A percentile compares a stretch with the other conserved stretches of the same genome.
These are phyloP conservation scores for Cryphonectria radicalis DNA, from an alignment of 2,329 filamentous ascomycete species.

Conservation along the genomic window DNA sequence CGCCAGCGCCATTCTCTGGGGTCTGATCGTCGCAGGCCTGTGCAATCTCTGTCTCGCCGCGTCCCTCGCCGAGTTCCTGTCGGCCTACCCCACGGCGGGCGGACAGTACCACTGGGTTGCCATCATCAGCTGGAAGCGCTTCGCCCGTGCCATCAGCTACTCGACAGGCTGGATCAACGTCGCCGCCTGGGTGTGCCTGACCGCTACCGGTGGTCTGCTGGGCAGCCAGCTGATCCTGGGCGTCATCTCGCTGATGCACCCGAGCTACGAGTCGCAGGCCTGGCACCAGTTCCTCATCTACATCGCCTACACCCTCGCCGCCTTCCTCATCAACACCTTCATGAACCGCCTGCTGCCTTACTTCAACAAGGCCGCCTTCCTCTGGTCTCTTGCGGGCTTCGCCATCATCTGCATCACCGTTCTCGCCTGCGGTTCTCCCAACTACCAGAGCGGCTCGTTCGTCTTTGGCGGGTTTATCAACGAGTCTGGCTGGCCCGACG, in stretches of 20 bases:
- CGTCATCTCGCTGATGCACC: slow-evolving; percentile 64
- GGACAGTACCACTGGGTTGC: slow-evolving; percentile 77
- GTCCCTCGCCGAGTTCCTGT: slow-evolving; percentile 72
- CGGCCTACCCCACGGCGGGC: slow-evolving; percentile 63
- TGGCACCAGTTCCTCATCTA: slow-evolving; percentile 80
- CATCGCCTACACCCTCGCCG: slow-evolving; percentile 63
- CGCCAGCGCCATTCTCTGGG: slow-evolving; percentile 72
- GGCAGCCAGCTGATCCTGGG: slow-evolving; percentile 70
- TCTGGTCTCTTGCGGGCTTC: slow-evolving; percentile 73
- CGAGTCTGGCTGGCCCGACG: slow-evolving; percentile 70
- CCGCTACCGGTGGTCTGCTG: slow-evolving; percentile 69
- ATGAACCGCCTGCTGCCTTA: slow-evolving; percentile 64
- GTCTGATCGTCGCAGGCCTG: slow-evolving; percentile 63
- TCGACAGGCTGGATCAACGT: slow-evolving; percentile 75
- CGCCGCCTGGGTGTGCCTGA: slow-evolving; percentile 72
- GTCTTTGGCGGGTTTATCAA: slow-evolving; percentile 74
- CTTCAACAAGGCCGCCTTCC: slow-evolving; percentile 70
- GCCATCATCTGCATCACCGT: slow-evolving; percentile 71
- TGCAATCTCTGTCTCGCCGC: slow-evolving; percentile 73
- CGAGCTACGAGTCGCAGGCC: slow-evolving; percentile 57
- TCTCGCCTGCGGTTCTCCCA: slow-evolving; percentile 66
- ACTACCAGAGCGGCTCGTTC: slow-evolving; percentile 66
- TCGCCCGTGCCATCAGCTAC: slow-evolving; percentile 67
- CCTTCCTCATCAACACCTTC: slow-evolving; percentile 69
- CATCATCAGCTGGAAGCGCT: slow-evolving; percentile 62